Conservation (phyloP, 75 land plant species). For the Cunninghamia lanceolata region DNA sequence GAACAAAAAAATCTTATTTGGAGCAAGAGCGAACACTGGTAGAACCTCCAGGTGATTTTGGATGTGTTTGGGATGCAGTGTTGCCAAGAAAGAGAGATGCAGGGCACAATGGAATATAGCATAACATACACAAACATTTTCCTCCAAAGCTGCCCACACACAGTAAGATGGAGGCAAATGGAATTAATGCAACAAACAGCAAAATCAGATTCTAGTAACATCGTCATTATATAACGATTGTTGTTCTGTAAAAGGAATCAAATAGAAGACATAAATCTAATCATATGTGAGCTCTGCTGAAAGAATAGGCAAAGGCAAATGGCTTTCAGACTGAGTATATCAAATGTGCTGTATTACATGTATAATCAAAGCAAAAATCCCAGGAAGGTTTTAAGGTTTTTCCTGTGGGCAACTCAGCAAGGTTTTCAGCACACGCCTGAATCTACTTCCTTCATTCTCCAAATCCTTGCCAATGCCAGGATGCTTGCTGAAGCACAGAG, state of each 20-base stretch:
- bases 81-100: not conserved
- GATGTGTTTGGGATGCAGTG: not conserved
- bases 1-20: no score
- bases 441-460: slow-evolving; percentile 14
- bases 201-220: no score
- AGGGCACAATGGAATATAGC: not conserved
- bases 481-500: slow-evolving; percentile 14
- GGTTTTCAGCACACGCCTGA: slow-evolving; percentile 27
- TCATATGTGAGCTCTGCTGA: not conserved
- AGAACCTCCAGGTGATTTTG: not conserved
- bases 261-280: not conserved
- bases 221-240: no score
- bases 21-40: not conserved
- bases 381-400: slow-evolving; percentile 31
- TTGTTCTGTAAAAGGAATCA: not conserved
- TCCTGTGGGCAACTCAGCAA: slow-evolving; percentile 13
- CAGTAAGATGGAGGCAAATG: not conserved
- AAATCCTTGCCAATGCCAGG: slow-evolving; percentile 17
- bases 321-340: not conserved
- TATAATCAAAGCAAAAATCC: not conserved
- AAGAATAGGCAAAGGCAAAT: not conserved
- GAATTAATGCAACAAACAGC: not conserved
- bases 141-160: not conserved
- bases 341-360: slow-evolving; percentile 6
- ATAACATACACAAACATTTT: not conserved